These are phyloP conservation scores for Pythium sp. DNA, from an alignment of 352 stramenopile genomes.

Conservation along the genomic window DNA sequence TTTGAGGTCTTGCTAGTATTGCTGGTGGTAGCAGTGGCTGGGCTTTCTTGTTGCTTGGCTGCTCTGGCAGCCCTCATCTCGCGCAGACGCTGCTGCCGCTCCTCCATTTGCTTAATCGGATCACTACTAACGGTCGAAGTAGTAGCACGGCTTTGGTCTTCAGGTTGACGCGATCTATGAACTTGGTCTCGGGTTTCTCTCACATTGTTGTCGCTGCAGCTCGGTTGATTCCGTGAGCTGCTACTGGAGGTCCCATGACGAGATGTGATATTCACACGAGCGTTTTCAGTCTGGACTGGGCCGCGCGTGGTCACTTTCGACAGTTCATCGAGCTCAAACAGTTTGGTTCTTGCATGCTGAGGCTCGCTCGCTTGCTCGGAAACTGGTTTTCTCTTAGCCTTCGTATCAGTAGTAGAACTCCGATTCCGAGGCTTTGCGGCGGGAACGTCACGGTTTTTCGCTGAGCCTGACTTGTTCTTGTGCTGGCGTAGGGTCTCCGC, in stretches of 20 bases:
- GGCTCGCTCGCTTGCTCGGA: background rate
- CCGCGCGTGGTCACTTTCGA: background rate
- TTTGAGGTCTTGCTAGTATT: background rate
- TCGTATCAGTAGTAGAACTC: background rate
- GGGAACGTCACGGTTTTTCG: background rate
- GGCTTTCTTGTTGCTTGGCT: background rate
- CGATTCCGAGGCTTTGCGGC: background rate
- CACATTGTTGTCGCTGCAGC: background rate
- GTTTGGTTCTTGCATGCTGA: background rate
- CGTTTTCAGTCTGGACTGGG: too few species aligned
- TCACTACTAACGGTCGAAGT: background rate
- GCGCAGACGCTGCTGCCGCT: conserved; percentile 27
- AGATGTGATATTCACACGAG: background rate
- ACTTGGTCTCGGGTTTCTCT: background rate
- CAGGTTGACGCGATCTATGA: too few species aligned
- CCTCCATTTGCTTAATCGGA: conserved; percentile 33
- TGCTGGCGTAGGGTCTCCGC: conserved; percentile 30
- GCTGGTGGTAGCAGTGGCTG: background rate
- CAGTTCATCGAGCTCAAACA: background rate
- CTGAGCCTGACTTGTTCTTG: conserved; percentile 4
- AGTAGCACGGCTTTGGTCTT: too few species aligned
- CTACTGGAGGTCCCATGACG: background rate
- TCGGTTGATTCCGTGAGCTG: background rate
- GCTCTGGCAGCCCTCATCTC: conserved; percentile 24
- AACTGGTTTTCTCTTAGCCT: background rate